phyloP scores from a whole-genome alignment of 2,329 filamentous ascomycete genomes.

The Hypoxylon sp. region DNA sequence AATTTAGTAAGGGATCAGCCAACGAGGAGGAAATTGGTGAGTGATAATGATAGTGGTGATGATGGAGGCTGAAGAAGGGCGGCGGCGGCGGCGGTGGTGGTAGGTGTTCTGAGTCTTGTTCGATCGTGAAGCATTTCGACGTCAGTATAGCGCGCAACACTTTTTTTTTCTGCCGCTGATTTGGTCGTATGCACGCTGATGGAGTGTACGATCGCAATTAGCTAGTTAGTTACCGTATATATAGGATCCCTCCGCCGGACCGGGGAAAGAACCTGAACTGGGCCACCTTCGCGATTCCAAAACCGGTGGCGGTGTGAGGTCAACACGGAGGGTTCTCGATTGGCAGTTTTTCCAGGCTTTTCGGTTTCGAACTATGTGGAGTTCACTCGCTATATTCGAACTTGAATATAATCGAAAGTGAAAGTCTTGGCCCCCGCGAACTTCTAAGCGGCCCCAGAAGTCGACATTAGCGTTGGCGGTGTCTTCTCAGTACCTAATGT shows the following conservation, averaged over 20 bases:
- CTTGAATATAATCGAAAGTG: slow-evolving; percentile 33
- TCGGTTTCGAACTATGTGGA: slow-evolving; percentile 52
- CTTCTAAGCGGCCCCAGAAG: slow-evolving; percentile 42
- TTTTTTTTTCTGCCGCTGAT: slow-evolving; percentile 37
- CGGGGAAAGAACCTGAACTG: slow-evolving; percentile 44
- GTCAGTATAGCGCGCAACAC: slow-evolving; percentile 48
- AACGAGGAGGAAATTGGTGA: slow-evolving; percentile 39
- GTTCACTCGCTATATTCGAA: slow-evolving; percentile 43
- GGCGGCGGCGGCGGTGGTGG: slow-evolving; percentile 45
- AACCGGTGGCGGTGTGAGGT: slow-evolving; percentile 52
- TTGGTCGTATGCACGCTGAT: slow-evolving; percentile 26
- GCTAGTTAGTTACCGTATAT: slow-evolving; percentile 44
- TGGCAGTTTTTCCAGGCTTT: slow-evolving; percentile 44
- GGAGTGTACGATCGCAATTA: slow-evolving; percentile 35
- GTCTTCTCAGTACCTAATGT: slow-evolving; percentile 9
- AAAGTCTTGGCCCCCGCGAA: slow-evolving; percentile 43
- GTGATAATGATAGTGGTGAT: slow-evolving; percentile 37
- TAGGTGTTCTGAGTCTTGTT: slow-evolving; percentile 46
- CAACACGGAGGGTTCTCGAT: slow-evolving; percentile 43
- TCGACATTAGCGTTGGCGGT: slow-evolving; percentile 41
- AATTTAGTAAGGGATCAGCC: slow-evolving; percentile 41
- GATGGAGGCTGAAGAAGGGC: slow-evolving; percentile 44
- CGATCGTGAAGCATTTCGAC: slow-evolving; percentile 56
- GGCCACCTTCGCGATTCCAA: slow-evolving; percentile 37
- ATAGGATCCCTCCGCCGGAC: slow-evolving; percentile 50